These are phyloP conservation scores for Eucalyptus marginata DNA, from an alignment of 345 rosid species.

Conservation along the genomic window DNA sequence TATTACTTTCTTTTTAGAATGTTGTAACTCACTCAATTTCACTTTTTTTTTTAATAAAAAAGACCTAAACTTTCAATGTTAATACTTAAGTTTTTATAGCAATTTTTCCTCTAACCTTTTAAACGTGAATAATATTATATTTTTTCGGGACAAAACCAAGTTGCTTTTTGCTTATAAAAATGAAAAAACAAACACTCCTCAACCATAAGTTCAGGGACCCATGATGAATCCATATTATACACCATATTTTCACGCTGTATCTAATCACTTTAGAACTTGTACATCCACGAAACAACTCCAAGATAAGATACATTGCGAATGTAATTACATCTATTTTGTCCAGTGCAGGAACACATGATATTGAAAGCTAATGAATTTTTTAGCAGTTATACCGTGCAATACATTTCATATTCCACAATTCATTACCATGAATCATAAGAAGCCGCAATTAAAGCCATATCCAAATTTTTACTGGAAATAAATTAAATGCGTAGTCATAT, in stretches of 20 bases:
- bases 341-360: background rate
- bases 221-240: background rate
- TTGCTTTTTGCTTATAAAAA: background rate
- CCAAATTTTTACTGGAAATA: background rate
- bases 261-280: background rate
- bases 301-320: background rate
- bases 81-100: background rate
- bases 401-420: background rate
- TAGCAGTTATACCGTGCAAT: background rate
- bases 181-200: background rate
- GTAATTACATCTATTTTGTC: background rate
- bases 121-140: background rate
- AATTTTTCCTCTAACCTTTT: background rate
- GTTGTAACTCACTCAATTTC: background rate
- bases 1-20: background rate
- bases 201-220: background rate
- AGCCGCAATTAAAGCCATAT: background rate
- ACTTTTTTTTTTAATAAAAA: background rate
- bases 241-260: background rate
- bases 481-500: background rate
- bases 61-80: background rate
- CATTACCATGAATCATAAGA: background rate
- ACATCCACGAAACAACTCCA: background rate
- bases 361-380: background rate
- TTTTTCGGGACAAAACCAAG: background rate